Evolutionary conservation across 2,329 filamentous ascomycete species (phyloP), one percentile per base, ranked within the genome.

Genomic region (Bertia moriformis): DNA sequence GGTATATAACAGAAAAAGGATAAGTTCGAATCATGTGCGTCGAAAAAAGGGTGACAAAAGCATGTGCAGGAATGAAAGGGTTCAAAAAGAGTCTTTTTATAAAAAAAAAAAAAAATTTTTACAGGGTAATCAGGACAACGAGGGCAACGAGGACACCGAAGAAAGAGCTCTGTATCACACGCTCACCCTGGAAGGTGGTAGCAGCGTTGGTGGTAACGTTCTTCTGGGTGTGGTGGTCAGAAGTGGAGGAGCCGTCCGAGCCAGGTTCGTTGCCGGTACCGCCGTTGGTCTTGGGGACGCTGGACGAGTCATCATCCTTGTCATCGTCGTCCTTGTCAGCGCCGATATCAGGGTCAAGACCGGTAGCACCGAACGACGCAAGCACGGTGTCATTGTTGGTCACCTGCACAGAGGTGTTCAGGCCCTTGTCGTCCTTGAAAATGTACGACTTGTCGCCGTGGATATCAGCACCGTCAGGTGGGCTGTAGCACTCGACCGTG

Each of bases 401-500:
- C 52, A 93, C 78, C 39, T 77, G 62, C 42, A 96, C 71, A 1
- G 85, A 83, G 58, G 81, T 64, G 62, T 94, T 89, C 42, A 82
- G 80, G 41, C 70, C 83, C 1, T 59, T 58, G 17, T 56, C 50
- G 51, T 73, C 65, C 44, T 71, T 79, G 67, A 83, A 94, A 47
- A 76, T 72, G 69, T 96, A 98, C 7, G 32, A 13, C 47, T 66
- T 71, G 46, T 74, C 73, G 40, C 68, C 73, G 58, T 77, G 82
- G 17, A 72, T 69, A 19, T 89, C 91, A 3, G 85, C 77, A 0
- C 55, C 51, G 14, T 47, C 59, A 40, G 61, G 56, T 22, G 71
- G 66, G 48, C 88, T 71, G 67, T 83, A 96, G 77, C 91, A 98
- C 48, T 87, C 63, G 24, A 96, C 77, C n/a, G 66, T 70, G 43